Evolutionary conservation across 345 rosid genomes (phyloP), one percentile per base, ranked within the genome.

Genomic region (Aquilaria sinensis): DNA sequence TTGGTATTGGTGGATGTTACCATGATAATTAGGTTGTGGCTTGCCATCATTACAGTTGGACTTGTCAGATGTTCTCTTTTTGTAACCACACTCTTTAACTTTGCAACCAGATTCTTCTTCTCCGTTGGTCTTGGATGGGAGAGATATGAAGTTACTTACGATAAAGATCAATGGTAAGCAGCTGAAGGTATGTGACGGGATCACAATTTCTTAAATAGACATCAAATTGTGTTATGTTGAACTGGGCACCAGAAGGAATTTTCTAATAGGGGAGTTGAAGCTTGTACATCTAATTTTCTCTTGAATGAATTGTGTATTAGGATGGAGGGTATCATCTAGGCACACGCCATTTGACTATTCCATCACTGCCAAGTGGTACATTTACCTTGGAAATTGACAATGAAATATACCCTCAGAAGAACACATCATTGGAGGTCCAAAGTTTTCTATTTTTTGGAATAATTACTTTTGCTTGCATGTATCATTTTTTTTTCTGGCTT

Each of bases 391-490:
- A 91, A 76, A 87, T 95, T 56, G 84, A 73, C 65, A 87, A 83
- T 60, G 96, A 90, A 80, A 91, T 85, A 63, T 78, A 75, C 65
- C 99, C 99, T 45, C 89, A 95, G 68, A 82, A 80, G 77, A 94
- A 94, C 78, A 88, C 99, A 31, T 94, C 96, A 57, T 75, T 91
- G 54, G 99, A 94, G 75, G 97, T 94, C 43, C 43, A 61, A 76
- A 53, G 11, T 52, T 49, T 57, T 47, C 43, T 1, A 33, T 57
- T 49, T 23, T 49, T 32, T 12, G 23, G 34, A 47, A 9, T 15
- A 47, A 11, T 30, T 74, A 63, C 51, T 6, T 4, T 9, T 7
- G 31, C 46, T 5, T 52, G 13, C 13, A 9, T 67, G 16, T 32
- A 45, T 45, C 2, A 30, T 37, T 9, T 37, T 1, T 71, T 64